Conservation (phyloP, 352 stramenopile species). For the Blastocystis sp. region DNA sequence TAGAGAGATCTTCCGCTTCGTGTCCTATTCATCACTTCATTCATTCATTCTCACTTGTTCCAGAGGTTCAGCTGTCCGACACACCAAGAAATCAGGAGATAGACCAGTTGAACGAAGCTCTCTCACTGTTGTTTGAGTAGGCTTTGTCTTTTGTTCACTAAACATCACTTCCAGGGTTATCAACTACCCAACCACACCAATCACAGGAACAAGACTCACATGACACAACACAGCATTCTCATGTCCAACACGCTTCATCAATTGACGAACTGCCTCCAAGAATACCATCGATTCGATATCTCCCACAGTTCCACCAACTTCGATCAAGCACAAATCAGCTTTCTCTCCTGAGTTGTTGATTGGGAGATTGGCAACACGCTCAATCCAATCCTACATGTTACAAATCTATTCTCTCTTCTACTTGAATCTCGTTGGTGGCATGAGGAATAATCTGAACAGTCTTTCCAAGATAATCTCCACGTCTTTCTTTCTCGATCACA, state of each 20-base stretch:
- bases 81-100: conserved; percentile 94
- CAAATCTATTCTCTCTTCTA: conserved; percentile 68
- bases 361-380: conserved; percentile 89
- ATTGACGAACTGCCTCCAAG: conserved; percentile 96
- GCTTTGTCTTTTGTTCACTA: conserved; percentile 99
- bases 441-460: conserved; percentile 97
- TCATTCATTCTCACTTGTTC: conserved; percentile 73
- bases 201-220: conserved; percentile 94
- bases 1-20: conserved; percentile 92
- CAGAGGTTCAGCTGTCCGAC: conserved; percentile 85
- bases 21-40: conserved; percentile 69
- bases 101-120: conserved; percentile 92
- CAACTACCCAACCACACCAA: conserved; percentile 85
- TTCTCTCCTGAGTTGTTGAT: conserved; percentile 80
- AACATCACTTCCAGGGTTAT: not conserved
- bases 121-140: conserved; percentile 97
- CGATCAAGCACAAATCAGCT: conserved; percentile 96
- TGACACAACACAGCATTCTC: conserved; percentile 98
- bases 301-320: conserved; percentile 98
- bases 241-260: conserved; percentile 93
- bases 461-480: conserved; percentile 95
- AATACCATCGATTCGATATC: conserved; percentile 99
- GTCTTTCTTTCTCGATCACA: conserved; percentile 90
- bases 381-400: conserved; percentile 87
- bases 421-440: conserved; percentile 84